Percentiles rank a stretch among this genome's conserved stretches.
phyloP scores from a whole-genome alignment of 176 grass and related monocot genomes.

The Bothriochloa decipiens region DNA sequence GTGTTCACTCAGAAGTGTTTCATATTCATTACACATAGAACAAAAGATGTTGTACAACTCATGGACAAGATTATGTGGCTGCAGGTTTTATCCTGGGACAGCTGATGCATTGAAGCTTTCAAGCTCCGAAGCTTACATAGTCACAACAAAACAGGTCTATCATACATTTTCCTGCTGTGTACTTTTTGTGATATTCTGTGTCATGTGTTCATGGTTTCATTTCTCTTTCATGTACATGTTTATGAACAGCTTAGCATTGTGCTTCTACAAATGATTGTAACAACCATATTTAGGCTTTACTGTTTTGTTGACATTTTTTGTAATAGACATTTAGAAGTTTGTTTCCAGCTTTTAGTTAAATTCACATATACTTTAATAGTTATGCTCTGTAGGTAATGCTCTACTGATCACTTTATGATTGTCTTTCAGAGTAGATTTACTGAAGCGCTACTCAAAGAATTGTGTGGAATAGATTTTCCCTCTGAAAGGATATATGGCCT shows the following conservation, averaged over 20 bases:
- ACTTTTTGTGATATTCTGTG: background rate
- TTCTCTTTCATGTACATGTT: conserved; percentile 34
- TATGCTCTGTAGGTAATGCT: background rate
- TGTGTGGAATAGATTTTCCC: conserved; percentile 76
- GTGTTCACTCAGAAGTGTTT: background rate
- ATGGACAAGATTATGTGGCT: conserved; percentile 14
- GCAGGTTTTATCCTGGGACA: conserved; percentile 91
- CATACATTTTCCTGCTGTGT: background rate
- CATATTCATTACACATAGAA: conserved; percentile 15
- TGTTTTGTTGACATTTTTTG: background rate
- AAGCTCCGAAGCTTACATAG: conserved; percentile 85
- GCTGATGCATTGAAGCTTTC: conserved; percentile 95
- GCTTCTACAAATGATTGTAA: background rate
- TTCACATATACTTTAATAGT: background rate
- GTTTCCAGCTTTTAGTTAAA: conserved; percentile 1
- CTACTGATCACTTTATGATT: background rate
- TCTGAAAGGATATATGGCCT: conserved; percentile 90
- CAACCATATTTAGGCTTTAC: background rate
- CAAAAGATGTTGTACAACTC: conserved; percentile 7
- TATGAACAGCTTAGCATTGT: conserved; percentile 2
- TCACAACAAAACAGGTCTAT: conserved; percentile 92
- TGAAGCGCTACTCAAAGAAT: conserved; percentile 77
- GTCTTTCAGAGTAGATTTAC: conserved; percentile 76
- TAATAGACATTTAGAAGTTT: background rate
- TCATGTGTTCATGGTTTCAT: background rate